phyloP scores from a whole-genome alignment of 2,329 filamentous ascomycete species.

The Aspergillus eucalypticola region DNA sequence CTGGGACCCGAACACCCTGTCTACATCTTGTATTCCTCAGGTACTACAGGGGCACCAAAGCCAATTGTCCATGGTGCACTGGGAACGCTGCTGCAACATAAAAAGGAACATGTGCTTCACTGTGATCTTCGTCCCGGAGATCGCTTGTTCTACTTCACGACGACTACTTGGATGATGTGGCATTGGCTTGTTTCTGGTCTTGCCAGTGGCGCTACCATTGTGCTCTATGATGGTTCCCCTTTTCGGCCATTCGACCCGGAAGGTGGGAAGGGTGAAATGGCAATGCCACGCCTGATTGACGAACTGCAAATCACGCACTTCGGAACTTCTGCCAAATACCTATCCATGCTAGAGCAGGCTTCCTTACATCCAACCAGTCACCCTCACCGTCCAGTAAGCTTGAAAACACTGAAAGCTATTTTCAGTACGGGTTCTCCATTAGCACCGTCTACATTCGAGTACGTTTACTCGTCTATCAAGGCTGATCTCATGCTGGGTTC shows the following conservation, averaged over 20 bases:
- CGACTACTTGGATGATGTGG: constrained; percentile 99
- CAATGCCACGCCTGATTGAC: constrained; percentile 79
- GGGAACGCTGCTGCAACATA: constrained; percentile 91
- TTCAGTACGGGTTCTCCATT: constrained; percentile 93
- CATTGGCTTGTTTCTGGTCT: constrained; percentile 91
- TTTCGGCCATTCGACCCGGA: constrained; percentile 68
- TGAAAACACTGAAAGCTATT: constrained; percentile 70
- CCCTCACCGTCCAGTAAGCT: constrained; percentile 39
- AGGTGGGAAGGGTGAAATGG: constrained; percentile 67
- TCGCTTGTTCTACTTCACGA: constrained; percentile 89
- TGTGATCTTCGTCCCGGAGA: constrained; percentile 73
- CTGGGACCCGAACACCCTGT: constrained; percentile 83
- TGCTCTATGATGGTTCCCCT: constrained; percentile 90
- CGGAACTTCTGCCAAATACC: constrained; percentile 90
- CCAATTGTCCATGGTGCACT: constrained; percentile 91
- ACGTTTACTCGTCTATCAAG: constrained; percentile 83
- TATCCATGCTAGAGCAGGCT: constrained; percentile 85
- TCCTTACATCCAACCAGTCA: constrained; percentile 61
- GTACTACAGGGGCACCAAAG: constrained; percentile 84
- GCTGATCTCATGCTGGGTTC: constrained; percentile 79
- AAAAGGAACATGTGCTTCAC: constrained; percentile 91
- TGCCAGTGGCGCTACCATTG: constrained; percentile 75
- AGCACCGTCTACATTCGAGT: constrained; percentile 88
- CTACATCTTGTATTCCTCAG: constrained; percentile 91
- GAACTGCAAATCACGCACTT: constrained; percentile 86